Percentiles rank a stretch among this genome's conserved stretches.
These are phyloP conservation scores for Gyromitra esculenta DNA, from an alignment of 2,329 filamentous ascomycete species.

Conservation along the genomic window DNA sequence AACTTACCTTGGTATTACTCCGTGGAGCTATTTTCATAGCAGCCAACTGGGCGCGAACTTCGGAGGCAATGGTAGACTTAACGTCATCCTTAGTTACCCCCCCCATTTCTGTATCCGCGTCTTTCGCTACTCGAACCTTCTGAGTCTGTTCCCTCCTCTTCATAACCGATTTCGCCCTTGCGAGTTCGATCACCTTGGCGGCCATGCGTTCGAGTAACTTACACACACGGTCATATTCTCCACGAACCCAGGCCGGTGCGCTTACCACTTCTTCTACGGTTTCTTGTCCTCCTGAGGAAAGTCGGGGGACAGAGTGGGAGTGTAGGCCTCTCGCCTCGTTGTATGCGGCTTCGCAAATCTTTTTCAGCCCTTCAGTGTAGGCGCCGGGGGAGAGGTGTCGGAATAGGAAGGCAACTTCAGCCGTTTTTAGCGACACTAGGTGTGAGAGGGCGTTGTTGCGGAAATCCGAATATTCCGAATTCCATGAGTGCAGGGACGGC, in stretches of 20 bases:
- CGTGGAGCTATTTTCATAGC: background rate
- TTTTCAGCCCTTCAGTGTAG: too few relatives aligned
- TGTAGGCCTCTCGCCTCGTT: too few relatives aligned
- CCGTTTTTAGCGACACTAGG: too few relatives aligned
- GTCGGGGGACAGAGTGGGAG: too few relatives aligned
- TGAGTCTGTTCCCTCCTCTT: background rate
- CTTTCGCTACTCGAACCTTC: background rate
- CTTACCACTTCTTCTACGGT: background rate
- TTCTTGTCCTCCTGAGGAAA: too few relatives aligned
- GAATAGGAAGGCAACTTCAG: too few relatives aligned
- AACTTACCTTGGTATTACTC: background rate
- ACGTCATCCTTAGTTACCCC: too few relatives aligned
- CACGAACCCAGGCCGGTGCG: background rate
- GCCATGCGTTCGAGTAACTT: background rate
- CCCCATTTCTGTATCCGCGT: background rate
- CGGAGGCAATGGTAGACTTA: background rate
- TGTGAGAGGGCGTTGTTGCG: too few relatives aligned
- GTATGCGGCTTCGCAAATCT: too few relatives aligned
- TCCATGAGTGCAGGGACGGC: background rate
- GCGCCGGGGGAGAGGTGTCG: too few relatives aligned
- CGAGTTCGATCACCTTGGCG: background rate
- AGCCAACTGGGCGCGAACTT: background rate
- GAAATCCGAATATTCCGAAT: background rate
- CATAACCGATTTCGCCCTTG: background rate
- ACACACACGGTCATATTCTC: rapidly evolving